Evolutionary conservation across 1,284 basidiomycete genomes (phyloP).

Genomic region (Pseudozyma pruni): DNA sequence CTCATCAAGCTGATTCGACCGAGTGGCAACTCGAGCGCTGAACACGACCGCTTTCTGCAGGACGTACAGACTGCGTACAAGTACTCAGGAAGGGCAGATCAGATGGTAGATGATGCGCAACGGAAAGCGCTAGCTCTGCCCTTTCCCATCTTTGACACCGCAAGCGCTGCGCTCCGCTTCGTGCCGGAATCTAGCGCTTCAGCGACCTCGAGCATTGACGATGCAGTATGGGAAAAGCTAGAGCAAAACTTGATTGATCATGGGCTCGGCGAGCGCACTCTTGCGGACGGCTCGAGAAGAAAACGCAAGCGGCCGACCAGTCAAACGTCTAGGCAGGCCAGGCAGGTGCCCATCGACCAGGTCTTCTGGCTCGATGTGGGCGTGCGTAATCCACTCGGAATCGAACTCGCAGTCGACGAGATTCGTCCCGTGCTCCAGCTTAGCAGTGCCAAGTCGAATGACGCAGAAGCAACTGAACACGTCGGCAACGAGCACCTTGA

Average conservation of each 20-base stretch:
- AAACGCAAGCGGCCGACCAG: conserved; percentile 20
- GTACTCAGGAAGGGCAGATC: conserved; percentile 38
- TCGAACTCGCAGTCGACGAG: conserved; percentile 30
- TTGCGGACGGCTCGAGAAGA: conserved; percentile 10
- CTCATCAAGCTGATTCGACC: conserved; percentile 66
- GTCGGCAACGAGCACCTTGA: conserved; percentile 27
- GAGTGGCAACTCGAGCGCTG: conserved; percentile 40
- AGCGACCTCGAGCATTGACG: conserved; percentile 12
- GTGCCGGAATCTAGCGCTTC: conserved; percentile 23
- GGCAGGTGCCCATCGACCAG: conserved; percentile 56
- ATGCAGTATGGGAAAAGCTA: conserved; percentile 28
- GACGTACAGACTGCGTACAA: conserved; percentile 71
- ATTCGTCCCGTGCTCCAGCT: conserved; percentile 15
- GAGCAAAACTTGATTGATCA: conserved; percentile 26
- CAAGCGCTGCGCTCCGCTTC: conserved; percentile 17
- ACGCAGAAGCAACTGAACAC: background rate
- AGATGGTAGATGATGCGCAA: background rate
- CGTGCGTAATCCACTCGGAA: conserved; percentile 69
- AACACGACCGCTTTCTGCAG: conserved; percentile 69
- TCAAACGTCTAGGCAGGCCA: conserved; percentile 19
- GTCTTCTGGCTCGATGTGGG: conserved; percentile 68
- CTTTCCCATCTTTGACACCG: conserved; percentile 17
- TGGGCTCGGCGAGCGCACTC: conserved; percentile 17
- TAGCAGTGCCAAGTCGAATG: background rate
- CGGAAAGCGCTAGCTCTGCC: background rate